Percentiles rank a stretch among this genome's conserved stretches.
Evolutionary conservation across 164 flowering plant genomes (phyloP).

Genomic region (Aristolochia fimbriata): DNA sequence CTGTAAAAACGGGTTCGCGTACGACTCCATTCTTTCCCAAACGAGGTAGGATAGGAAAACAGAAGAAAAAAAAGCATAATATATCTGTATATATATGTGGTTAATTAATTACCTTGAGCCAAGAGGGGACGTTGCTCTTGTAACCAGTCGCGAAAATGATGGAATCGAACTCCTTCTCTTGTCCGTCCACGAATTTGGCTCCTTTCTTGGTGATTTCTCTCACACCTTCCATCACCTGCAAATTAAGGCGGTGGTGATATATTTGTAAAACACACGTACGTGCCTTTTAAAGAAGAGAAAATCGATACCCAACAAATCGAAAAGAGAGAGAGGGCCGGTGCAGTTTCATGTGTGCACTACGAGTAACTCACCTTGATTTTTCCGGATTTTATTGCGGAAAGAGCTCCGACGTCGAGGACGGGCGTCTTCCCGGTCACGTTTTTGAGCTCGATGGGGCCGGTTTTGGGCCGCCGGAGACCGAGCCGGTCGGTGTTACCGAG

Average conservation of each 20-base stretch:
- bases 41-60: background rate
- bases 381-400: conserved; percentile 63
- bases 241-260: no score
- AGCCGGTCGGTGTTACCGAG: conserved; percentile 64
- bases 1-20: background rate
- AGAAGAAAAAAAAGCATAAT: no score
- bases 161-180: conserved; percentile 72
- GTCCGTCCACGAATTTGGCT: conserved; percentile 70
- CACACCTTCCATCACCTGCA: conserved; percentile 73
- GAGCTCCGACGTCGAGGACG: conserved; percentile 82
- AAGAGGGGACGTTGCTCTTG: conserved; percentile 87
- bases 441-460: conserved; percentile 94
- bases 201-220: conserved; percentile 67
- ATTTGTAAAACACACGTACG: no score
- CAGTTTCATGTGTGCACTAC: background rate
- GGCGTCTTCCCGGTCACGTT: conserved; percentile 90
- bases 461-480: conserved; percentile 85
- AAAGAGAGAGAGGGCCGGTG: no score
- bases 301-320: no score
- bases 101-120: conserved; percentile 99
- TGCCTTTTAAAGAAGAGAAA: background rate
- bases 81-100: no score
- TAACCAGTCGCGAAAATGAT: conserved; percentile 91
- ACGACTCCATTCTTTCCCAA: background rate
- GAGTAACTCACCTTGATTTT: conserved; percentile 56